Evolutionary conservation across 306 rosid genomes (phyloP).

Genomic region (Trifolium dubium): DNA sequence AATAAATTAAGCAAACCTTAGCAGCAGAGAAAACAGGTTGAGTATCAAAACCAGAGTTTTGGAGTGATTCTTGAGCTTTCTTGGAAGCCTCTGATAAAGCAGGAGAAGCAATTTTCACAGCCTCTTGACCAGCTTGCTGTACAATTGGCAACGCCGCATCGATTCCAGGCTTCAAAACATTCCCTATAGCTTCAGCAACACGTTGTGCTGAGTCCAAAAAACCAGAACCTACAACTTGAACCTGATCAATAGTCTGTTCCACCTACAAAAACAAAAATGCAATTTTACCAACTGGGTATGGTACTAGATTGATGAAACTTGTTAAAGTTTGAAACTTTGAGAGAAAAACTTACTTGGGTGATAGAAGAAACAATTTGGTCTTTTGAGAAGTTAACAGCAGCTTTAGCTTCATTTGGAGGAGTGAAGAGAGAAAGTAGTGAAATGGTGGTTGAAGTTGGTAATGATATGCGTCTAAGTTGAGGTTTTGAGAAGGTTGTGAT

Average conservation of each 20-base stretch:
- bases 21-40: conserved; percentile 73
- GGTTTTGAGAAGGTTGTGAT: conserved; percentile 47
- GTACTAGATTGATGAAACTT: conserved; percentile 10
- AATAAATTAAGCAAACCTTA: conserved; percentile 59
- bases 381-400: conserved; percentile 69
- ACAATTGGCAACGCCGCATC: conserved; percentile 77
- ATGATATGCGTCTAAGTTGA: conserved; percentile 53
- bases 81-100: conserved; percentile 77
- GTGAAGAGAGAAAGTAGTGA: conserved; percentile 75
- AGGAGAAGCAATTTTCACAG: conserved; percentile 76
- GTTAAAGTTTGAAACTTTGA: neutral
- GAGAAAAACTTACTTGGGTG: conserved; percentile 53
- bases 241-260: conserved; percentile 81
- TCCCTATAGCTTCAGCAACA: conserved; percentile 52
- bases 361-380: conserved; percentile 85
- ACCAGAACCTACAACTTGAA: conserved; percentile 74
- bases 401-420: conserved; percentile 67
- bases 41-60: conserved; percentile 73
- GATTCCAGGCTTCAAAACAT: conserved; percentile 73
- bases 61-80: conserved; percentile 80
- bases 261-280: conserved; percentile 47
- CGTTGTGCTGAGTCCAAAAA: conserved; percentile 56
- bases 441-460: conserved; percentile 72
- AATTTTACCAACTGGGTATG: conserved; percentile 30
- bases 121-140: conserved; percentile 78